Conservation (phyloP, 768 basidiomycete species). For the Hericium erinaceus region DNA sequence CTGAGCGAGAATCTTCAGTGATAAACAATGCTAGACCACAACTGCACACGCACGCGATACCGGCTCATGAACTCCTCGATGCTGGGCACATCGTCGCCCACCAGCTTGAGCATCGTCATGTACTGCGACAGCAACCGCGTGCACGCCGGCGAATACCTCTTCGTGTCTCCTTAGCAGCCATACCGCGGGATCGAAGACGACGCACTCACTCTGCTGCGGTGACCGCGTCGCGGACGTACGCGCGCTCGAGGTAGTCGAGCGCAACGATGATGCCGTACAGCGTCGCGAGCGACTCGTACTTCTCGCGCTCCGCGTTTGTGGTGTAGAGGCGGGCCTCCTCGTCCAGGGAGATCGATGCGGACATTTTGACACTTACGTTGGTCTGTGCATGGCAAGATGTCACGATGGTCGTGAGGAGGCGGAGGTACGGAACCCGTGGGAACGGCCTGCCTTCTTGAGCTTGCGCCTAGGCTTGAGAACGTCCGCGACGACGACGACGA, state of each 20-base stretch:
- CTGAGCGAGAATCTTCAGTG: slow-evolving; percentile 25
- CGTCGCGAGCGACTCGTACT: slow-evolving; percentile 79
- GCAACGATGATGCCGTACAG: slow-evolving; percentile 61
- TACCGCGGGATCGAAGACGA: not conserved
- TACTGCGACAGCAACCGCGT: slow-evolving; percentile 91
- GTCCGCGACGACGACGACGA: no score
- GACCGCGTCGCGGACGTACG: slow-evolving; percentile 90
- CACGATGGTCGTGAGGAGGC: not conserved
- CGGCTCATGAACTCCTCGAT: slow-evolving; percentile 88
- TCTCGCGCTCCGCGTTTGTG: slow-evolving; percentile 84
- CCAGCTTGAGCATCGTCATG: slow-evolving; percentile 95
- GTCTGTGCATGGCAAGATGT: not conserved
- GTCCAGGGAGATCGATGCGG: slow-evolving; percentile 51
- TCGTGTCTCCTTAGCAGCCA: slow-evolving; percentile 22
- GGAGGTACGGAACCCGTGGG: not conserved
- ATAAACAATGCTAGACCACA: not conserved
- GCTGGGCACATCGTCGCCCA: slow-evolving; percentile 76
- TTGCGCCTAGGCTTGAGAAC: no score
- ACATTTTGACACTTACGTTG: slow-evolving; percentile 34
- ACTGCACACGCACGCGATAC: slow-evolving; percentile 39
- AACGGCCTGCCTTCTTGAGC: not conserved
- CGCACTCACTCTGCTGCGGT: slow-evolving; percentile 77
- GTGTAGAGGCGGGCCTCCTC: slow-evolving; percentile 88
- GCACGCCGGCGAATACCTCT: slow-evolving; percentile 95
- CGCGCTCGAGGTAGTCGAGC: slow-evolving; percentile 79